Percentiles rank a stretch among this genome's conserved stretches.
Conservation (phyloP, 768 basidiomycete species). For the Collybia nuda region DNA sequence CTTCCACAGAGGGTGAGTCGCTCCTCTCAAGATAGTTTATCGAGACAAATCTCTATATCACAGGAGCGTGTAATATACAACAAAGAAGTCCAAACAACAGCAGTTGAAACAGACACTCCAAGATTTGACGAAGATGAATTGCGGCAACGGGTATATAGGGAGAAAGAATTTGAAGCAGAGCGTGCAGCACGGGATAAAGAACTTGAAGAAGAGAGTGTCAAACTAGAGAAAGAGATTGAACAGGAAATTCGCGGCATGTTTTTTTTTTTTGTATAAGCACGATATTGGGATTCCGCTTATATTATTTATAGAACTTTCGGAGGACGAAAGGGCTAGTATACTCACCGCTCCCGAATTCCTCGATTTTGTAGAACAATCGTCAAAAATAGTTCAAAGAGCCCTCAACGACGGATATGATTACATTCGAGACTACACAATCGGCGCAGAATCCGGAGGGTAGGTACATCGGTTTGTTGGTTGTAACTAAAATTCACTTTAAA, state of each 20-base stretch:
- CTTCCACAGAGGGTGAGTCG: slow-evolving; percentile 74
- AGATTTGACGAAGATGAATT: slow-evolving; percentile 69
- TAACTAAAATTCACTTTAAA: slow-evolving; percentile 2
- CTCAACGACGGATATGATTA: slow-evolving; percentile 97
- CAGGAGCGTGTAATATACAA: slow-evolving; percentile 82
- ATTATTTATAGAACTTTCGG: slow-evolving; percentile 65
- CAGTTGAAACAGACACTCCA: slow-evolving; percentile 54
- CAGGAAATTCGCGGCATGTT: slow-evolving; percentile 76
- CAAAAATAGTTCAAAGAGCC: slow-evolving; percentile 93
- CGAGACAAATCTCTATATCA: not conserved
- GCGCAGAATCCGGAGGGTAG: slow-evolving; percentile 80
- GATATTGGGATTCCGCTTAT: too few relatives aligned
- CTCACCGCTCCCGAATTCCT: slow-evolving; percentile 88
- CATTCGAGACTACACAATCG: slow-evolving; percentile 93
- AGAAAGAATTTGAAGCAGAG: slow-evolving; percentile 72
- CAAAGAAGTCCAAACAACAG: slow-evolving; percentile 81
- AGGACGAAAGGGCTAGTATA: slow-evolving; percentile 82
- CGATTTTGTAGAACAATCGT: slow-evolving; percentile 92
- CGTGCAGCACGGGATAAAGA: slow-evolving; percentile 70
- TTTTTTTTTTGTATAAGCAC: not conserved
- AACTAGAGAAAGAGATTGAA: slow-evolving; percentile 84
- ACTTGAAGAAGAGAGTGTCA: slow-evolving; percentile 79
- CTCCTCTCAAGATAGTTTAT: not conserved
- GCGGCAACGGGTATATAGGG: slow-evolving; percentile 63
- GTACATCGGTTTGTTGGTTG: slow-evolving; percentile 23